A percentile compares a stretch with the other conserved stretches of the same genome.
These are phyloP conservation scores for Hymenoscyphus fructigenus DNA, from an alignment of 2,329 filamentous ascomycete genomes.

Conservation along the genomic window DNA sequence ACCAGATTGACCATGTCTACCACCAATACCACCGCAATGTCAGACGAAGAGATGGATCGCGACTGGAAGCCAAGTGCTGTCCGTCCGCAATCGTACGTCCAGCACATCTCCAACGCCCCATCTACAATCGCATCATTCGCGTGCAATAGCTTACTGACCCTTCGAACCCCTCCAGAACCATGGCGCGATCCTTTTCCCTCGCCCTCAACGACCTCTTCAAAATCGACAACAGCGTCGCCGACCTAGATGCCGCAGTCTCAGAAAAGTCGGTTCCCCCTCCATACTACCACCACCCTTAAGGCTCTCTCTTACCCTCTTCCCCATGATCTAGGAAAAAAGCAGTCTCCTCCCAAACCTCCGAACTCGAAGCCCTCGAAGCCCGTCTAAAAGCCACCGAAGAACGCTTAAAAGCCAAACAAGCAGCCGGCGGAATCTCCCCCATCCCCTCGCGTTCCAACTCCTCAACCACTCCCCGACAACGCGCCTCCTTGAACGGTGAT, in stretches of 20 bases:
- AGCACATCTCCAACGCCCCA: not conserved
- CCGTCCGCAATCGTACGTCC: conserved; percentile 76
- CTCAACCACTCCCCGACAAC: conserved; percentile 15
- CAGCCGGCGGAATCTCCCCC: conserved; percentile 9
- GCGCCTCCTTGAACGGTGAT: conserved; percentile 22
- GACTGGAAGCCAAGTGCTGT: conserved; percentile 75
- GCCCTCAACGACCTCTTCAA: conserved; percentile 88
- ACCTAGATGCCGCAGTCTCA: conserved; percentile 72
- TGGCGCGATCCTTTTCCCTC: conserved; percentile 82
- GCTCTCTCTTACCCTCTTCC: conserved; percentile 7
- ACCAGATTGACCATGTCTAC: not conserved
- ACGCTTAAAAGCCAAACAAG: conserved; percentile 54
- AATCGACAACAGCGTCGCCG: conserved; percentile 74
- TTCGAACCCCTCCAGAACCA: conserved; percentile 57
- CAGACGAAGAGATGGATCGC: conserved; percentile 70
- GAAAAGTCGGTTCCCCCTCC: conserved; percentile 60
- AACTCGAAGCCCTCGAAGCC: conserved; percentile 83
- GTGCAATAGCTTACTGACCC: conserved; percentile 12
- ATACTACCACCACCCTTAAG: not conserved
- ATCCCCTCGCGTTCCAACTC: not conserved
- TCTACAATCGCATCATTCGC: not conserved
- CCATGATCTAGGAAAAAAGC: conserved; percentile 67
- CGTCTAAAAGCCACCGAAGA: conserved; percentile 83
- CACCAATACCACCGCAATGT: conserved; percentile 29
- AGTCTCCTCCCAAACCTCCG: conserved; percentile 70